phyloP scores from a whole-genome alignment of 2,329 filamentous ascomycete genomes.

The Aschersonia sp. region DNA sequence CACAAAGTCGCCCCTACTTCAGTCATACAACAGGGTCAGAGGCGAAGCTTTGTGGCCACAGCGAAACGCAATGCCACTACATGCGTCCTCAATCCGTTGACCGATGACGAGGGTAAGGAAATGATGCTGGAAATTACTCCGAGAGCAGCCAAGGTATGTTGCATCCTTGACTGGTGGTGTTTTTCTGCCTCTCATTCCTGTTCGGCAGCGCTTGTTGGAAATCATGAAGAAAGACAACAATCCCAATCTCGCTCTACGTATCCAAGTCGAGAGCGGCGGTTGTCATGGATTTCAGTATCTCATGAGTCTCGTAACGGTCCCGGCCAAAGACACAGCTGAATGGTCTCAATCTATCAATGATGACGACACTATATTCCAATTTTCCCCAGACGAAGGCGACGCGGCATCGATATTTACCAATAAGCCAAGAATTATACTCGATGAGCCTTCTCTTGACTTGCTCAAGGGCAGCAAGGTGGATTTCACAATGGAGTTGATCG shows the following conservation, averaged over 20 bases:
- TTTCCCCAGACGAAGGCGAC: slow-evolving; percentile 34
- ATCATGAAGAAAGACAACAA: slow-evolving; percentile 63
- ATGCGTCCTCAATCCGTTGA: slow-evolving; percentile 54
- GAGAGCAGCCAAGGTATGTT: slow-evolving; percentile 61
- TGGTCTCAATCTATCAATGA: slow-evolving; percentile 32
- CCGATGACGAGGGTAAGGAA: slow-evolving; percentile 70
- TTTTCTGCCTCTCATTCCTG: background rate
- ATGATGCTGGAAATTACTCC: slow-evolving; percentile 76
- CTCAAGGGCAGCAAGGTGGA: slow-evolving; percentile 91
- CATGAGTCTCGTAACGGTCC: slow-evolving; percentile 66
- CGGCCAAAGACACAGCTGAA: slow-evolving; percentile 19
- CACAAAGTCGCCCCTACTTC: background rate
- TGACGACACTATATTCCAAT: slow-evolving; percentile 83
- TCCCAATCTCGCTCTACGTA: slow-evolving; percentile 72
- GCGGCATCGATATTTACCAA: slow-evolving; percentile 13
- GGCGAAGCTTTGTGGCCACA: slow-evolving; percentile 23
- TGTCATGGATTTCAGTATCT: slow-evolving; percentile 98
- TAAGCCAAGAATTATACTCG: slow-evolving; percentile 71
- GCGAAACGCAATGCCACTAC: slow-evolving; percentile 24
- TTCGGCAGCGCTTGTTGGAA: slow-evolving; percentile 50
- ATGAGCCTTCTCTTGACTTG: slow-evolving; percentile 73
- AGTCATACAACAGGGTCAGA: slow-evolving; percentile 1
- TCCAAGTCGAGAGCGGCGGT: slow-evolving; percentile 83
- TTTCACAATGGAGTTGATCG: slow-evolving; percentile 89
- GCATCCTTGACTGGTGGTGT: background rate